phyloP scores from a whole-genome alignment of 306 rosid genomes.

The Castanea crenata region DNA sequence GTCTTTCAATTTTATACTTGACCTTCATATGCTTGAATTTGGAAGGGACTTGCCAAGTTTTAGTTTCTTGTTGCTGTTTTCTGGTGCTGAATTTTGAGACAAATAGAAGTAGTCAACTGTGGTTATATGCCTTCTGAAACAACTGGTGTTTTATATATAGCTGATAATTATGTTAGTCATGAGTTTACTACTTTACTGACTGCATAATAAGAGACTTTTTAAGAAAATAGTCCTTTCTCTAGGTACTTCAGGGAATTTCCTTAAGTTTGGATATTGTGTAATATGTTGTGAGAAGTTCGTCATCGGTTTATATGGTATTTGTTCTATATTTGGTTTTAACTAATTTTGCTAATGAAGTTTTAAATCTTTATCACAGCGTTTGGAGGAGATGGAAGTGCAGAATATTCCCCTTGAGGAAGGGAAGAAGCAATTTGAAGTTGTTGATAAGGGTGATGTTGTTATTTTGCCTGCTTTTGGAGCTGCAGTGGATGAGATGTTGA shows the following conservation, averaged over 20 bases:
- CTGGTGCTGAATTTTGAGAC: background rate
- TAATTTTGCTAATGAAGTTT: background rate
- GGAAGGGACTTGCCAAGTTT: background rate
- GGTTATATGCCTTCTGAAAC: background rate
- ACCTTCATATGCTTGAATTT: background rate
- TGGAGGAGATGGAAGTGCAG: slow-evolving; percentile 85
- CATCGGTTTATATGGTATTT: background rate
- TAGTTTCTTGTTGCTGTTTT: background rate
- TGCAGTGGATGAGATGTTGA: slow-evolving; percentile 92
- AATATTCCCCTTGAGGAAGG: slow-evolving; percentile 67
- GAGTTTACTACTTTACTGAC: too few relatives aligned
- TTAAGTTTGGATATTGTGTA: background rate
- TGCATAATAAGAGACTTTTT: too few relatives aligned
- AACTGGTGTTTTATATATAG: background rate
- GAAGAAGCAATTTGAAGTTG: slow-evolving; percentile 73
- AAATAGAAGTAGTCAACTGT: background rate
- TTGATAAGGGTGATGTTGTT: slow-evolving; percentile 80
- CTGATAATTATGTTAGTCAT: background rate
- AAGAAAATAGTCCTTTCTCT: background rate
- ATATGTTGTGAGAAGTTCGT: background rate
- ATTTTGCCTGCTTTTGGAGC: slow-evolving; percentile 99
- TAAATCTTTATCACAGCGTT: slow-evolving; percentile 47
- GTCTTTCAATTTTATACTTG: slow-evolving; percentile 20
- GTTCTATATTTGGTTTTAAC: background rate
- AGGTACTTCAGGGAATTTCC: background rate